Evolutionary conservation across 108 stramenopile species (phyloP), one percentile per base, ranked within the genome.

Genomic region (Pseudonitzschia multiseries): DNA sequence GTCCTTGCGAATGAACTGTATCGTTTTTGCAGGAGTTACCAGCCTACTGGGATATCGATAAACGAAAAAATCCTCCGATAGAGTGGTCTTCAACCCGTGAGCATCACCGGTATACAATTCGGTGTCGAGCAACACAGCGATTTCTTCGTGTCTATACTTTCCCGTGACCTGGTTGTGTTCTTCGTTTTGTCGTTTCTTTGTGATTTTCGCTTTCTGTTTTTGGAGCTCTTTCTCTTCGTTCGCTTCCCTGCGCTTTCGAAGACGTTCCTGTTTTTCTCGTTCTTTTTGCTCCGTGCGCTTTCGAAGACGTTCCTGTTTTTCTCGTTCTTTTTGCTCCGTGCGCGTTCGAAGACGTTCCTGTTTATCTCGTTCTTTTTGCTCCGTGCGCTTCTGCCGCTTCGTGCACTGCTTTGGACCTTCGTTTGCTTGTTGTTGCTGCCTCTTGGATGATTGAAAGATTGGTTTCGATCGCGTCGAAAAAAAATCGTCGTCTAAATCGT

Each of bases 1-100:
- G 53, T 88, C 83, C 57, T 75, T 72, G 13, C 87, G 84, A 63
- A 85, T 70, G 69, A 76, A 88, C 46, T 85, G 84, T 48, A 85
- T 69, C 10, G 79, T 66, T 9, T 57, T 77, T 13, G 65, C 27
- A 12, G 32, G n/a, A 52, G 44, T 40, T 27, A n/a, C 8, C 1
- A 62, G 22, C 40, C 41, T 54, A 28, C 22, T 60, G 44, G 20
- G 22, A 46, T 40, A 33, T 31, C 28, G 31, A 10, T 78, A 48
- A 0, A 76, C 24, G 12, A 65, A 63, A 65, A 76, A 75, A 26
- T 57, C 43, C 6, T 71, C 76, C 40, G 62, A 24, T 10, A 83
- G 68, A 48, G 12, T 24, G 40, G 14, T 54, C 31, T 15, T 27
- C 24, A 75, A 67, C 17, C 59, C 69, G 29, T 65, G 65, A 46